Evolutionary conservation across 441 rosid species (phyloP), one percentile per base, ranked within the genome.

Genomic region (Biscutella auriculata): DNA sequence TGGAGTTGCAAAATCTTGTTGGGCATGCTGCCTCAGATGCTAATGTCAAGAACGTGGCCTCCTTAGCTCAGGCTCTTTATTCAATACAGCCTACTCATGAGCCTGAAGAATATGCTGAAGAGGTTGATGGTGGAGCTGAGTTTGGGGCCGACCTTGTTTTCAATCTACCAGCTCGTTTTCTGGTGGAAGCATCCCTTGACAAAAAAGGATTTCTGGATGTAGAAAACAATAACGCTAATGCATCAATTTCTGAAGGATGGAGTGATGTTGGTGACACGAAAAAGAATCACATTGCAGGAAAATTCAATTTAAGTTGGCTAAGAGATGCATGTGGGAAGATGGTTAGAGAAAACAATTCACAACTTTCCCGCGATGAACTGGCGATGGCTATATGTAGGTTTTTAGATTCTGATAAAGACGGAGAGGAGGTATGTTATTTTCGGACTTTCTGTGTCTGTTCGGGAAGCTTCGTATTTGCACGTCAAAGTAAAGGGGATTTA

Each of bases 361-460:
- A 83, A 36, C 88, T 92, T 59, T 84, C 98, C 46, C 73, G 66
- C 54, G 98, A 92, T 75, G 98, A 92, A 69, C 67, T 92, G 52
- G 96, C 96, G 32, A 86, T 81, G 94, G 92, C 98, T 52, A 74
- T 88, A 57, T 88, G 98, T 63, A 87, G 87, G 56, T 88, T 86
- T 56, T 82, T 92, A 57, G 96, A 88, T 62, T 84, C 95, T 4
- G 91, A 76, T 48, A 92, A 88, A 66, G 89, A 86, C 30, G 95
- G 95, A 32, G 98, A 92, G 63, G 96, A 92, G 95, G 98, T 91
- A 82, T 64, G 72, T 37, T 42, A 51, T 17, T 25, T 41, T 52
- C 28, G 39, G 12, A 39, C 57, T 48, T 54, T 33, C 65, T 59
- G 6, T 60, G 42, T 54, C 49, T 55, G 25, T 12, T 51, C 60